A percentile compares a stretch with the other conserved stretches of the same genome.
Conservation (phyloP, 169 alveolate species). For the Eimeria necatrix region DNA sequence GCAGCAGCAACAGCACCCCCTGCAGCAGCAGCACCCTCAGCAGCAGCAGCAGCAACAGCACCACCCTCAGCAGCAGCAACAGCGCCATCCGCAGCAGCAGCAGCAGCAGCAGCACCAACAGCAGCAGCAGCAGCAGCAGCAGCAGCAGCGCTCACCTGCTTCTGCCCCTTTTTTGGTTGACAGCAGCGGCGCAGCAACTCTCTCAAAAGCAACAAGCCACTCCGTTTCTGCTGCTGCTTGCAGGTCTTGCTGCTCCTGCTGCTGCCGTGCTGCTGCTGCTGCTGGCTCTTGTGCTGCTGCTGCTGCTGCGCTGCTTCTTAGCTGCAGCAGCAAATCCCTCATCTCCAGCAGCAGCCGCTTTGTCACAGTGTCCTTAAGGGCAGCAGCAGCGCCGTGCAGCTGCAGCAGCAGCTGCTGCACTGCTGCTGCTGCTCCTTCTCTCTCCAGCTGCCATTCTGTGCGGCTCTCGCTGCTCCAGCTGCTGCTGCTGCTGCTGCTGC, state of each 20-base stretch:
- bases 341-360: background rate
- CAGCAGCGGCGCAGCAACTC: background rate
- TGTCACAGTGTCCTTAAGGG: background rate
- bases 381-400: background rate
- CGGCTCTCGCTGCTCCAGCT: background rate
- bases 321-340: background rate
- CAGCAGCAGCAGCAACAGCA: background rate
- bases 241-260: background rate
- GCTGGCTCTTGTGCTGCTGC: background rate
- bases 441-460: background rate
- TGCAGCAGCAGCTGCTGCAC: slow-evolving; percentile 53
- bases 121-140: background rate
- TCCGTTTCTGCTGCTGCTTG: background rate
- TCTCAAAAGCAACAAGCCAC: background rate
- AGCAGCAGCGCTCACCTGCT: slow-evolving; percentile 13
- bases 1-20: background rate
- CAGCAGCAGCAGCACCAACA: slow-evolving; percentile 9
- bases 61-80: background rate
- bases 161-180: background rate
- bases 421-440: background rate
- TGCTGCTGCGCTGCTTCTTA: slow-evolving; percentile 19
- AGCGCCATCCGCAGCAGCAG: background rate
- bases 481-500: too few species aligned
- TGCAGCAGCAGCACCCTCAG: background rate
- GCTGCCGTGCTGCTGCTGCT: slow-evolving; percentile 6